These are phyloP conservation scores for Phytophthora tubulina DNA, from an alignment of 352 stramenopile species.

Conservation along the genomic window DNA sequence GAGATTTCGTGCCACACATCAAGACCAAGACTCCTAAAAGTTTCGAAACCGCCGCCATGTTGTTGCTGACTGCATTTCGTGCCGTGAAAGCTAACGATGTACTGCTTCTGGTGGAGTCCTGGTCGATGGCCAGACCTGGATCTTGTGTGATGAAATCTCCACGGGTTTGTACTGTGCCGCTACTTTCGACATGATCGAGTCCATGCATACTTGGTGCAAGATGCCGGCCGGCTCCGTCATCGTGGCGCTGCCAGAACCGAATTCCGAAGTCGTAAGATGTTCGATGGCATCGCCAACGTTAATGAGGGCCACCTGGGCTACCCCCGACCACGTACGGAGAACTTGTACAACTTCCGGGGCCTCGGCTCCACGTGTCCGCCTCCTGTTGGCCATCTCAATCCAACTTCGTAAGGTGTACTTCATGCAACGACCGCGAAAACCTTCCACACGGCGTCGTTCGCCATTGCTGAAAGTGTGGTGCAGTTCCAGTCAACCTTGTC, in stretches of 20 bases:
- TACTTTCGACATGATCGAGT: conserved; percentile 66
- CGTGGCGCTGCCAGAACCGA: conserved; percentile 51
- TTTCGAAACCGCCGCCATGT: too few relatives aligned
- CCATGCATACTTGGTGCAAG: conserved; percentile 61
- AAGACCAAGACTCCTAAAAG: too few relatives aligned
- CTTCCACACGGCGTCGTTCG: conserved; percentile 85
- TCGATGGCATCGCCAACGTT: conserved; percentile 96
- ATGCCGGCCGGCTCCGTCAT: conserved; percentile 46
- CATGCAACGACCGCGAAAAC: conserved; percentile 92
- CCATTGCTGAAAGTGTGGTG: conserved; percentile 70
- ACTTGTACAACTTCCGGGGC: conserved; percentile 86
- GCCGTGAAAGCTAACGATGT: too few relatives aligned
- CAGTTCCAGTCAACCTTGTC: conserved; percentile 72
- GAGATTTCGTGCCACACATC: too few relatives aligned
- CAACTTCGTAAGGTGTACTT: conserved; percentile 89
- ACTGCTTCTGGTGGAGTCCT: conserved; percentile 68
- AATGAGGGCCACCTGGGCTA: conserved; percentile 95
- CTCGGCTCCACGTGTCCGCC: conserved; percentile 77
- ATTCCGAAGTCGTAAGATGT: conserved; percentile 94
- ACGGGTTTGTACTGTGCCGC: conserved; percentile 67
- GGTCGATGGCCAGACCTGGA: conserved; percentile 58
- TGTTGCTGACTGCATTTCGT: too few relatives aligned
- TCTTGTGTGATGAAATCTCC: conserved; percentile 83
- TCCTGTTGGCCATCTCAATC: conserved; percentile 70
- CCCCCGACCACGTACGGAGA: conserved; percentile 82